Conservation (phyloP, 2,329 filamentous ascomycete species). For the Neonectria neomacrospora region DNA sequence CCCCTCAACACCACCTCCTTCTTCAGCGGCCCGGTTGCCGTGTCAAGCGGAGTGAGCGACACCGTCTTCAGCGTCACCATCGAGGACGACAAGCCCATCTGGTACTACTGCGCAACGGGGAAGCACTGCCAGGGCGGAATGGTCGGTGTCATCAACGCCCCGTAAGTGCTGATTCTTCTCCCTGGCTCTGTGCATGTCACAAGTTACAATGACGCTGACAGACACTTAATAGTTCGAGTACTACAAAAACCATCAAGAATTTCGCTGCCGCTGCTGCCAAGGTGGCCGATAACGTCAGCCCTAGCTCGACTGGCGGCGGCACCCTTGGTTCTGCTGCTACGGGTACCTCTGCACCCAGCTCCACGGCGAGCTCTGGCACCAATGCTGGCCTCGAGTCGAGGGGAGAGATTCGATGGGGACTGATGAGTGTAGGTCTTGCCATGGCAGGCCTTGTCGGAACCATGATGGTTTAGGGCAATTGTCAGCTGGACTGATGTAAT, state of each 20-base stretch:
- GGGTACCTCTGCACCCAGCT: conserved; percentile 15
- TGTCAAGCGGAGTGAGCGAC: conserved; percentile 27
- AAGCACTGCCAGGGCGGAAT: conserved; percentile 71
- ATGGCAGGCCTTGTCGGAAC: conserved; percentile 39
- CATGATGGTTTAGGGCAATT: conserved; percentile 29
- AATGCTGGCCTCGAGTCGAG: conserved; percentile 33
- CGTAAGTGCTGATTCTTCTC: conserved; percentile 34
- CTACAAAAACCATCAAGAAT: conserved; percentile 28
- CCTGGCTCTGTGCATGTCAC: background rate
- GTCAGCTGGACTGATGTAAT: background rate
- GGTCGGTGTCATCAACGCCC: conserved; percentile 59
- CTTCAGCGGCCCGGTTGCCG: conserved; percentile 46
- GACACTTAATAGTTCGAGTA: conserved; percentile 26
- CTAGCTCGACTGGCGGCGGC: conserved; percentile 37
- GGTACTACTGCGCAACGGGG: conserved; percentile 71
- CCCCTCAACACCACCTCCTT: conserved; percentile 64
- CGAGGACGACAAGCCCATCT: conserved; percentile 64
- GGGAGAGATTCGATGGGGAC: conserved; percentile 42
- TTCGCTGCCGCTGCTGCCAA: conserved; percentile 32
- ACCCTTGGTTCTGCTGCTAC: conserved; percentile 31
- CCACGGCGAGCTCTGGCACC: conserved; percentile 28
- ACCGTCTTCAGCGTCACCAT: conserved; percentile 37
- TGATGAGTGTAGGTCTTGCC: conserved; percentile 37
- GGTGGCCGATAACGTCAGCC: conserved; percentile 31
- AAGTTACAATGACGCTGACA: background rate